Base-by-base conservation (phyloP, 495 filamentous ascomycete species). In the Darksidea phi region DNA sequence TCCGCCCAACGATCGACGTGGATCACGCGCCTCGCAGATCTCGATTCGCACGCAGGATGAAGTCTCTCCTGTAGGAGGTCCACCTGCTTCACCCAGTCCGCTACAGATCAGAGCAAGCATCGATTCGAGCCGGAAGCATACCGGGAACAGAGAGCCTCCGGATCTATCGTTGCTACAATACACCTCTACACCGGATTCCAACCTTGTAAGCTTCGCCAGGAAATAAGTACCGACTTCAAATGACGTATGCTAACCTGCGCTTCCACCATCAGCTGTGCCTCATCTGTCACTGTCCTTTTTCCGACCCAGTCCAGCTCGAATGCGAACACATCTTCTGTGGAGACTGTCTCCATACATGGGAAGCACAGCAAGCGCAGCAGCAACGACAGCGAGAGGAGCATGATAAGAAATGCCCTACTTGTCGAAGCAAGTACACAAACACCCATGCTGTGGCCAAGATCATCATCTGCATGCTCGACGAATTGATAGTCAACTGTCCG, bases 261-360 rank as follows among this genome's bases (percentile, higher is more conserved):
- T 32, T 32, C 4, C 28, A 32, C 28, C 28, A 91, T 61, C 81
- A 95, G 17, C 82, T 90, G 73, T 96, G 90, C 63, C 82, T 89
- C 8, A 91, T 96, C 54, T 96, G 90, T 71, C 87, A 85, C 61
- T 84, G 83, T 25, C 83, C 90, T 12, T 87, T 91, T 52, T 75
- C 90, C 36, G 73, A 82, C 15, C 89, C 90, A 0, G 77, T 89
- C n/a, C 84, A 82, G 42, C 82, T 91, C 20, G 72, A 78, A 55
- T 96, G 90, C 69, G 88, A 64, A 34, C 53, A 64, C 48, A 57
- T 37, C 28, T 95, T 95, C 76, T 95, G 90, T 72, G 76, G 78
- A 34, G 79, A 78, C 46, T 96, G 90, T 67, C 77, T 94, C 59
- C 66, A 70, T 23, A 60, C 63, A 17, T 73, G 60, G 63, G 54